phyloP scores from a whole-genome alignment of 129 eudicot genomes.

The Smallanthus sonchifolius region DNA sequence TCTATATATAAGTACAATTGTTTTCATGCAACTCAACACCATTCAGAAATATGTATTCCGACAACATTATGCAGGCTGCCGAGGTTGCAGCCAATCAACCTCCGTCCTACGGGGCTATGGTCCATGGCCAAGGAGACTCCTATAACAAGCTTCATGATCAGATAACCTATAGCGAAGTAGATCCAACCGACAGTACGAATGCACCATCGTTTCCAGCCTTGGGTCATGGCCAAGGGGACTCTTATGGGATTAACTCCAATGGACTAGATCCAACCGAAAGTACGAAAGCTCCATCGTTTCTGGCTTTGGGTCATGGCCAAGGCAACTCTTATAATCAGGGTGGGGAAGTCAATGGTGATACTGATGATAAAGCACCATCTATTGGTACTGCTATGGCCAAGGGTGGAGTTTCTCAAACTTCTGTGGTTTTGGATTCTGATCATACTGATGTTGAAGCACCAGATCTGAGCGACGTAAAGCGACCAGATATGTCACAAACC shows the following conservation, averaged over 20 bases:
- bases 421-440: neutral
- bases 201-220: neutral
- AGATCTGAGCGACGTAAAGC: neutral
- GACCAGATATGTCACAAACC: neutral
- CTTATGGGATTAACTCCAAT: neutral
- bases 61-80: too few species aligned
- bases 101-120: neutral
- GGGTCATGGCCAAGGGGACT: neutral
- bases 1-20: too few species aligned
- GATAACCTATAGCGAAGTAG: too few species aligned
- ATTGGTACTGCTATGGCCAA: neutral
- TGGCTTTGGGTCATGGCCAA: neutral
- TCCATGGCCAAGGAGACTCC: neutral
- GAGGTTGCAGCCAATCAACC: too few species aligned
- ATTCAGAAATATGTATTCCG: too few species aligned
- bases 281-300: neutral
- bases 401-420: neutral
- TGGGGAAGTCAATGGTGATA: neutral
- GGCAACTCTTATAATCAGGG: neutral
- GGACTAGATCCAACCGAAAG: too few species aligned
- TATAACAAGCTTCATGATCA: too few species aligned
- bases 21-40: too few species aligned
- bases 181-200: neutral
- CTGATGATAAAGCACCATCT: neutral
- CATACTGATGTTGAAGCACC: neutral